Conservation (phyloP, 2,329 filamentous ascomycete genomes). For the Annulohypoxylon truncatum region DNA sequence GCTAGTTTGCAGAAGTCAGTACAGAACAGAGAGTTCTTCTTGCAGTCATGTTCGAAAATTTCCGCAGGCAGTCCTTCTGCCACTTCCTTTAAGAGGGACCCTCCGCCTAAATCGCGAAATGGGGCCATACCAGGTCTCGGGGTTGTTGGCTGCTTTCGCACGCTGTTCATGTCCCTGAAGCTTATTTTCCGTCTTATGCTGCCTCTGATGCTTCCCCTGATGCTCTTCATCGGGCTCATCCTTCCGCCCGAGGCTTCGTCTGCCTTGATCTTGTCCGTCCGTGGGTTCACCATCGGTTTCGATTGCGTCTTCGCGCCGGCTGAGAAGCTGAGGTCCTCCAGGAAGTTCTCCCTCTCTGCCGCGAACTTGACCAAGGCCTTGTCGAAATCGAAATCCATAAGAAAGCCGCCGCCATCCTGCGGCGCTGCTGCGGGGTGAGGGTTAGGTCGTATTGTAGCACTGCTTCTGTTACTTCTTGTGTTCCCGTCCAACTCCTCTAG, state of each 20-base stretch:
- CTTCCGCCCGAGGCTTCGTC: constrained; percentile 71
- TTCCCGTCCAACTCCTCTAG: constrained; percentile 69
- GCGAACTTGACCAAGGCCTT: constrained; percentile 94
- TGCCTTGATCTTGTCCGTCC: constrained; percentile 82
- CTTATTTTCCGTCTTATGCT: constrained; percentile 94
- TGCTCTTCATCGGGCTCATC: constrained; percentile 66
- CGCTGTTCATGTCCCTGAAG: constrained; percentile 93
- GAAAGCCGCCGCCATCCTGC: constrained; percentile 50
- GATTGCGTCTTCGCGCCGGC: constrained; percentile 81
- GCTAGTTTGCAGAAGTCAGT: constrained; percentile 56
- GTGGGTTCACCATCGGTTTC: constrained; percentile 79
- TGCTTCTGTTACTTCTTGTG: constrained; percentile 73
- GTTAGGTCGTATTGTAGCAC: constrained; percentile 69
- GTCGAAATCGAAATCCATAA: constrained; percentile 89
- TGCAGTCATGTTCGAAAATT: constrained; percentile 42
- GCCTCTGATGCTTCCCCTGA: constrained; percentile 77
- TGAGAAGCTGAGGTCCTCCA: constrained; percentile 90
- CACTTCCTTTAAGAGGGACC: constrained; percentile 34
- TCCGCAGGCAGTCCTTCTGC: constrained; percentile 41
- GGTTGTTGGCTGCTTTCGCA: constrained; percentile 84
- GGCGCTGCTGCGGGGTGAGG: constrained; percentile 47
- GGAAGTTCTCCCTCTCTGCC: constrained; percentile 90
- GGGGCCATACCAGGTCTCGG: constrained; percentile 76
- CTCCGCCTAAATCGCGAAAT: constrained; percentile 34
- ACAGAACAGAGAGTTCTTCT: constrained; percentile 39